Evolutionary conservation across 169 alveolate genomes (phyloP), one percentile per base, ranked within the genome.

Genomic region (Condylostoma magnum): DNA sequence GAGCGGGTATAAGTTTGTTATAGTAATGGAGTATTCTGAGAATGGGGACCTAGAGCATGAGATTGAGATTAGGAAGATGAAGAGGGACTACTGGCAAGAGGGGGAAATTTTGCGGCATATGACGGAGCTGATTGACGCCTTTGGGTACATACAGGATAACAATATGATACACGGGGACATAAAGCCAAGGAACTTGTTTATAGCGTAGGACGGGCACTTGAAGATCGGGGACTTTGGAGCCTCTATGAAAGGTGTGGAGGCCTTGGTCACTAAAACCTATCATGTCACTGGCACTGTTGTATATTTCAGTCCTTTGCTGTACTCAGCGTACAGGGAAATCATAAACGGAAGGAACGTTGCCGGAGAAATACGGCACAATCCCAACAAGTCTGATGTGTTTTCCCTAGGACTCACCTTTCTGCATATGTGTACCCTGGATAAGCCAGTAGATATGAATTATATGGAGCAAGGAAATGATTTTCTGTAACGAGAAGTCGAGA

Each of bases 221-320:
- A 91, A 90, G 70, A 80, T 82, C 30, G 98, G 98, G 2, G 98
- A 94, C 80, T 92, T 94, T 72, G 98, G 98, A n/a, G 92, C 84
- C 66, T 67, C 65, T 3, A 46, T 18, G 34, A 47, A 67, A 48
- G 36, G 65, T 18, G 25, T 44, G 52, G 50, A 67, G 1, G 66
- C 60, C n/a, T 10, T 67, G 25, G 73, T 63, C 46, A 63, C 76
- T 20, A n/a, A 15, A 20, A 67, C 76, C 8, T 47, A 67, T 50
- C 60, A 67, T 48, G 76, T 50, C 6, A 48, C 60, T 15, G 76
- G 76, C 10, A 67, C 76, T 18, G 76, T 67, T 48, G 34, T 47
- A 4, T 67, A 67, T 50, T 67, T 67, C 76, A 67, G 76, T 36
- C 76, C 76, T 8, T 3, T 41, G 22, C 36, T 67, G 5, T 47